Conservation (phyloP, 2,329 filamentous ascomycete species). For the Zalaria sp. region DNA sequence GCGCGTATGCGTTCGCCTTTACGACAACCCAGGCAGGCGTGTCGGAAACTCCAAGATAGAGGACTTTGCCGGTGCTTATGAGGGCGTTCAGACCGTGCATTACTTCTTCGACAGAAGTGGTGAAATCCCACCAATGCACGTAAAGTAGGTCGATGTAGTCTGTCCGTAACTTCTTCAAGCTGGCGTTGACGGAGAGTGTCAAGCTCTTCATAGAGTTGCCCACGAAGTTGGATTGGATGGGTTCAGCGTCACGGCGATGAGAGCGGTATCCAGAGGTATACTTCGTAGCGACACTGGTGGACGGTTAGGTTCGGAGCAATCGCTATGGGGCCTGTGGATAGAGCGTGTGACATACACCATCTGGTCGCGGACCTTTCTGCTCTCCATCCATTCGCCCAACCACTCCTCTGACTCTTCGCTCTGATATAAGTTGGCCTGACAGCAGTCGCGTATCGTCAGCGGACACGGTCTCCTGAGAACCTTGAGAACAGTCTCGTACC, state of each 20-base stretch:
- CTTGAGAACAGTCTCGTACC: constrained; percentile 5
- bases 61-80: constrained; percentile 25
- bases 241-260: constrained; percentile 6
- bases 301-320: constrained; percentile 5
- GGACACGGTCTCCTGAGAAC: neutral
- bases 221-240: constrained; percentile 9
- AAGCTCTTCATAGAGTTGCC: constrained; percentile 27
- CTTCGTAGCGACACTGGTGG: constrained; percentile 23
- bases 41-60: constrained; percentile 31
- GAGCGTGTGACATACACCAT: constrained; percentile 16
- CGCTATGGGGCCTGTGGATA: neutral
- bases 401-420: constrained; percentile 26
- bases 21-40: constrained; percentile 26
- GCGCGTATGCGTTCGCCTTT: constrained; percentile 20
- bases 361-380: constrained; percentile 21
- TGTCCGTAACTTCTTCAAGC: constrained; percentile 42
- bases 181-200: constrained; percentile 23
- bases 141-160: constrained; percentile 50
- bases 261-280: constrained; percentile 17
- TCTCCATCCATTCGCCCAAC: constrained; percentile 30
- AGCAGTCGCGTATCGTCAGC: constrained; percentile 2
- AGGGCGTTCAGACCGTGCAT: constrained; percentile 30
- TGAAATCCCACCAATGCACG: constrained; percentile 28
- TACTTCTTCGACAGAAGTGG: constrained; percentile 27
- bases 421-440: constrained; percentile 23